These are phyloP conservation scores for Vitis hybrid DNA, from an alignment of 177 flowering plant species.

Conservation along the genomic window DNA sequence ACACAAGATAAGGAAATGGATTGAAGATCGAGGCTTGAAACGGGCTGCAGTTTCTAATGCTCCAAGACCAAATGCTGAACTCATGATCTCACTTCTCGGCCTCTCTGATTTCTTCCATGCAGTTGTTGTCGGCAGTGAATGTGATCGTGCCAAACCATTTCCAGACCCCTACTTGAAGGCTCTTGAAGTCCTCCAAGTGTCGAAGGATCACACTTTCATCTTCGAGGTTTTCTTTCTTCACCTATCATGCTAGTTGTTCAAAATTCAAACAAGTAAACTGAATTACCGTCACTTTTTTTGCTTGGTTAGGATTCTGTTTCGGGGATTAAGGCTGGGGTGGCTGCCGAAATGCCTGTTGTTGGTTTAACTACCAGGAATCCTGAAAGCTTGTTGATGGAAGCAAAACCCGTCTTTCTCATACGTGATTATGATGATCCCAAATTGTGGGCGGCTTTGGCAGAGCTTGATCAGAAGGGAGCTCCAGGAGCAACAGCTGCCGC, in stretches of 20 bases:
- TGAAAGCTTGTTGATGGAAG: conserved; percentile 58
- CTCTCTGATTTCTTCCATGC: conserved; percentile 65
- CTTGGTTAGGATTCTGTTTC: conserved; percentile 76
- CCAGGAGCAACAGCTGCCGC: conserved; percentile 3
- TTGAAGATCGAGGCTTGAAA: conserved; percentile 82
- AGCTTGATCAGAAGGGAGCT: conserved; percentile 28
- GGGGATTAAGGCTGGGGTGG: conserved; percentile 92
- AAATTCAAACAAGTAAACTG: no score
- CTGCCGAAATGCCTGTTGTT: conserved; percentile 90
- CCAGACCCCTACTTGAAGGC: conserved; percentile 94
- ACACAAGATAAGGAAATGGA: conserved; percentile 69
- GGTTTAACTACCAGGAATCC: conserved; percentile 87
- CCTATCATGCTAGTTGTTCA: background rate
- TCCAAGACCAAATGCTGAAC: conserved; percentile 81
- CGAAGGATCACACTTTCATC: conserved; percentile 71
- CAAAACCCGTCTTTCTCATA: conserved; percentile 76
- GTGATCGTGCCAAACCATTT: conserved; percentile 85
- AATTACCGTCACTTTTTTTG: conserved; percentile 3
- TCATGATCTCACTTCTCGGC: conserved; percentile 67
- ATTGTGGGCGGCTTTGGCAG: conserved; percentile 74
- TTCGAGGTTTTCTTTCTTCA: conserved; percentile 56
- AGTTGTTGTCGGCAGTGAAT: conserved; percentile 70
- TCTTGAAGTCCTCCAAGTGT: conserved; percentile 61
- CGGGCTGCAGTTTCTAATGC: conserved; percentile 98
- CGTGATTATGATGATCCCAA: conserved; percentile 79